These are phyloP conservation scores for Dioszegia crocea DNA, from an alignment of 768 basidiomycete genomes.

Conservation along the genomic window DNA sequence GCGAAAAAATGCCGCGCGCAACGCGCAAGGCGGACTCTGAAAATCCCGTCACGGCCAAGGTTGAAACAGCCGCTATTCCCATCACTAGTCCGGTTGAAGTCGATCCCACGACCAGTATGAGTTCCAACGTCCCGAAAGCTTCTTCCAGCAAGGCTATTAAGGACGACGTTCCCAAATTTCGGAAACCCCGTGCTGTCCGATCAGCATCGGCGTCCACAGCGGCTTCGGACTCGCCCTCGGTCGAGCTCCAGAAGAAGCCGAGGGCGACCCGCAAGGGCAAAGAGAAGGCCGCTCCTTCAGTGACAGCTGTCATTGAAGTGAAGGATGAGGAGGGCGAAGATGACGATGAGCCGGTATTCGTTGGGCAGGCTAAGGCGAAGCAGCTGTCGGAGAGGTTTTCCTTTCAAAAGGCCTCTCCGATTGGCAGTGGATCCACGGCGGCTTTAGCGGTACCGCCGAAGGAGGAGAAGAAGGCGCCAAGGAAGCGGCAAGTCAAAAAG, in stretches of 20 bases:
- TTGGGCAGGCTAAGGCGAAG: slow-evolving; percentile 7
- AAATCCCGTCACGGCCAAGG: too few relatives aligned
- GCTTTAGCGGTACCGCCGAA: not conserved
- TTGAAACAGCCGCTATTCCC: too few relatives aligned
- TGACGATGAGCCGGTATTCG: slow-evolving; percentile 23
- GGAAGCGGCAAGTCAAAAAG: not conserved
- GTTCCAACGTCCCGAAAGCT: too few relatives aligned
- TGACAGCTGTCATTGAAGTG: not conserved
- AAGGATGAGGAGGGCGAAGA: slow-evolving; percentile 17
- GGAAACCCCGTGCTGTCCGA: too few relatives aligned
- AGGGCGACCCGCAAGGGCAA: slow-evolving; percentile 2
- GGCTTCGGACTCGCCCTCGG: too few relatives aligned
- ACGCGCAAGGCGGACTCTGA: too few relatives aligned
- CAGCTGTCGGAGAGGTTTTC: slow-evolving; percentile 15
- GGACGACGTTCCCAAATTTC: too few relatives aligned
- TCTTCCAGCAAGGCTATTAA: too few relatives aligned
- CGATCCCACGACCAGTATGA: too few relatives aligned
- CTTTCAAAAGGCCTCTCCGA: not conserved
- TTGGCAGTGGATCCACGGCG: not conserved
- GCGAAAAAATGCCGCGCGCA: too few relatives aligned
- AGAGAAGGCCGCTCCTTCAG: not conserved
- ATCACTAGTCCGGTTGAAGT: too few relatives aligned
- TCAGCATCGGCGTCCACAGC: too few relatives aligned
- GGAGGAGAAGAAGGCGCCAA: not conserved
- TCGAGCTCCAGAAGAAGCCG: not conserved